These are phyloP conservation scores for Termitomyces sp. DNA, from an alignment of 768 basidiomycete genomes.

Conservation along the genomic window DNA sequence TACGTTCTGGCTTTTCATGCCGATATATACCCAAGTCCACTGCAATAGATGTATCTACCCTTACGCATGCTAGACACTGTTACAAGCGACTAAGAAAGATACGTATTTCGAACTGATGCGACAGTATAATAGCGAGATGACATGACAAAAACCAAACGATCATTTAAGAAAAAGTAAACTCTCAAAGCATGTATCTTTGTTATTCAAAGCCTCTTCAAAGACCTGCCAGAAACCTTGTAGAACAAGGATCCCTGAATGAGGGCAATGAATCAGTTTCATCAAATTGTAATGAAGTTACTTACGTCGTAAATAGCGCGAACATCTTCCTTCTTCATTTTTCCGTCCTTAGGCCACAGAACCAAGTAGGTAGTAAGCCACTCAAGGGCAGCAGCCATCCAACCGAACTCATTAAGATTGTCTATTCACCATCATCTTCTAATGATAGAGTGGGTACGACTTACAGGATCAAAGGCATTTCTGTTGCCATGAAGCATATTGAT, in stretches of 20 bases:
- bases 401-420: conserved; percentile 25
- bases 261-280: not conserved
- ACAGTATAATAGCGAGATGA: not conserved
- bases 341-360: conserved; percentile 30
- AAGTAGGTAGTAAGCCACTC: conserved; percentile 39
- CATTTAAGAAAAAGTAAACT: not conserved
- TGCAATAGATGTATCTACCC: no score
- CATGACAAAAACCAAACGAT: not conserved
- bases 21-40: not conserved
- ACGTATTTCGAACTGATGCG: not conserved
- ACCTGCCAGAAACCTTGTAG: conserved; percentile 25
- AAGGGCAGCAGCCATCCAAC: conserved; percentile 32
- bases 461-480: conserved; percentile 31
- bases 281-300: conserved; percentile 3
- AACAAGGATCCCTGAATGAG: conserved; percentile 27
- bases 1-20: not conserved
- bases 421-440: not conserved
- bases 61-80: not conserved
- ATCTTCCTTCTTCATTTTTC: conserved; percentile 32
- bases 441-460: conserved; percentile 11
- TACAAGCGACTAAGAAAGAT: not conserved
- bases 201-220: not conserved
- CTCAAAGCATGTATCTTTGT: not conserved
- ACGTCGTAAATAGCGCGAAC: conserved; percentile 36
- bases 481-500: conserved; percentile 36